A percentile compares a stretch with the other conserved stretches of the same genome.
Evolutionary conservation across 2,329 filamentous ascomycete species (phyloP).

Genomic region (Claviceps sp.): DNA sequence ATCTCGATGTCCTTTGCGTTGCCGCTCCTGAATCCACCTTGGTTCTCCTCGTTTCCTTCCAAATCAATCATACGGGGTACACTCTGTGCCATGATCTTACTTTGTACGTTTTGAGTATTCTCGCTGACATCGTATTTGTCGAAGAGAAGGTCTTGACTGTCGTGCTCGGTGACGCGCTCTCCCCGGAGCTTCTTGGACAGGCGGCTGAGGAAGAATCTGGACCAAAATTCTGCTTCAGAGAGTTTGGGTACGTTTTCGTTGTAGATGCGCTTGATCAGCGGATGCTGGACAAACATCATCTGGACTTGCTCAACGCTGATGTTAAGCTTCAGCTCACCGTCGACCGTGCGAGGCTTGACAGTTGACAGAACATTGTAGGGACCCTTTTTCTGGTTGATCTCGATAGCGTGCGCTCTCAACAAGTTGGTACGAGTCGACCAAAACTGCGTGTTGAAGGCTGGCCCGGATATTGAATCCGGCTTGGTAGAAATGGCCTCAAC

Average conservation of each 20-base stretch:
- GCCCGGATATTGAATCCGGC: slow-evolving; percentile 66
- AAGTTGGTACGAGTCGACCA: slow-evolving; percentile 84
- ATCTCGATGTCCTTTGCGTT: slow-evolving; percentile 86
- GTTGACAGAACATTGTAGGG: slow-evolving; percentile 89
- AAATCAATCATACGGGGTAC: slow-evolving; percentile 86
- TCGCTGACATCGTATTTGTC: slow-evolving; percentile 74
- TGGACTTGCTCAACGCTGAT: slow-evolving; percentile 87
- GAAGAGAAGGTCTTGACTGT: slow-evolving; percentile 64
- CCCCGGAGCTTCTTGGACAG: slow-evolving; percentile 86
- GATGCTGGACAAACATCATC: slow-evolving; percentile 86
- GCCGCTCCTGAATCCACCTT: slow-evolving; percentile 67
- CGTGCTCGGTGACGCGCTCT: slow-evolving; percentile 68
- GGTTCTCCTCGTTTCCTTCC: slow-evolving; percentile 88
- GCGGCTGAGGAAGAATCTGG: slow-evolving; percentile 81
- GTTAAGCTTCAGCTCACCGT: slow-evolving; percentile 57
- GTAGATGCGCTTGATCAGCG: slow-evolving; percentile 78
- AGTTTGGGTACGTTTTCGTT: slow-evolving; percentile 83
- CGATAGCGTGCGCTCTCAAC: slow-evolving; percentile 79
- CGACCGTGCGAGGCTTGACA: slow-evolving; percentile 52
- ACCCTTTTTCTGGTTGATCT: slow-evolving; percentile 72
- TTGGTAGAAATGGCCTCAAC: slow-evolving; percentile 74
- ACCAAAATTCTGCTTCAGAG: slow-evolving; percentile 76
- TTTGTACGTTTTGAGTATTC: slow-evolving; percentile 41
- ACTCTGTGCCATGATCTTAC: slow-evolving; percentile 44
- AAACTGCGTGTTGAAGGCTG: slow-evolving; percentile 81